phyloP scores from a whole-genome alignment of 208 protist species.

The Wallacemonas rigidus region DNA sequence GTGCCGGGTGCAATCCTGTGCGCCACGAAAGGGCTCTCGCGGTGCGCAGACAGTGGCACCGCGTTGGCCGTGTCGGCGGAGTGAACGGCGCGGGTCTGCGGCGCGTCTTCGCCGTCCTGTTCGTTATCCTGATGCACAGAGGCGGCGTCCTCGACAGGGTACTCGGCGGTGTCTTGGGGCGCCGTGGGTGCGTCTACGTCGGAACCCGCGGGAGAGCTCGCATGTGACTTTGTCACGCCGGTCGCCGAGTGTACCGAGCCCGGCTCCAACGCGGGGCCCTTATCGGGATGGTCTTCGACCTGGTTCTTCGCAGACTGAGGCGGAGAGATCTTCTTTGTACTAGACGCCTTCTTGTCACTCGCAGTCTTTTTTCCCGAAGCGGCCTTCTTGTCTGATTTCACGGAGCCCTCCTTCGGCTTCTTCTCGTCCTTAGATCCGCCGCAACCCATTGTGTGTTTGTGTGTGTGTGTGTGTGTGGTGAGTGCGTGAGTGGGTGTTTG shows the following conservation, averaged over 20 bases:
- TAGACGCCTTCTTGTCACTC: slow-evolving; percentile 10
- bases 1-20: neutral
- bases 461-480: neutral
- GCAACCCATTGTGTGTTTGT: slow-evolving; percentile 15
- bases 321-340: neutral
- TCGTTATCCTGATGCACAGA: neutral
- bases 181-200: neutral
- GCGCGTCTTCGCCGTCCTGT: neutral
- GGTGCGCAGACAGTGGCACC: neutral
- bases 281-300: slow-evolving; percentile 9
- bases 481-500: neutral
- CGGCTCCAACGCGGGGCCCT: neutral
- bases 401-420: slow-evolving; percentile 6
- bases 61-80: neutral
- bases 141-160: slow-evolving; percentile 1
- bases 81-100: neutral
- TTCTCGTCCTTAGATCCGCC: slow-evolving; percentile 21
- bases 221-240: neutral
- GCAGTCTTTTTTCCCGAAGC: neutral
- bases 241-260: neutral
- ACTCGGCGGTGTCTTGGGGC: slow-evolving; percentile 1
- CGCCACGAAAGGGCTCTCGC: neutral
- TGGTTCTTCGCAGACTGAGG: neutral
- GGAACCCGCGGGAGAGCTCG: neutral
- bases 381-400: slow-evolving; percentile 10